Evolutionary conservation across 345 rosid species (phyloP).

Genomic region (Excoecaria cochinchinensis): DNA sequence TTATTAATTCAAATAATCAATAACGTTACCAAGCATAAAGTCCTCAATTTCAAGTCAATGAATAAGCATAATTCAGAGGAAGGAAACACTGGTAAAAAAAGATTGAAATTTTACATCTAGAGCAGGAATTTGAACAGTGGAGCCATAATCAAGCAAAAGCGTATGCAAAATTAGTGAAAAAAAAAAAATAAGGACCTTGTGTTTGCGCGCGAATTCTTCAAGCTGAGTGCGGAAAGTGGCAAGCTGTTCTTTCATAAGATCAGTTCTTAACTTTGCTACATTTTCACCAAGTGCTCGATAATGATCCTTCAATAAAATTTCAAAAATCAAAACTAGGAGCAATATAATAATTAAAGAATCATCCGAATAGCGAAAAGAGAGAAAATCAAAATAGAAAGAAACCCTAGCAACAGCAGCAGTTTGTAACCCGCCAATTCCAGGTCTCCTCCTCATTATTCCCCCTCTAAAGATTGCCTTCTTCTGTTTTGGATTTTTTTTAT

Average conservation of each 20-base stretch:
- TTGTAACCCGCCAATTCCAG: slow-evolving; percentile 88
- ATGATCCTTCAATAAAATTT: slow-evolving; percentile 50
- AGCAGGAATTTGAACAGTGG: background rate
- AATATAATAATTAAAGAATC: background rate
- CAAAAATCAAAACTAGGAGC: background rate
- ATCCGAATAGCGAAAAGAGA: background rate
- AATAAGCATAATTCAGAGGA: background rate
- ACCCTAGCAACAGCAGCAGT: slow-evolving; percentile 81
- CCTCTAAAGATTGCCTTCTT: background rate
- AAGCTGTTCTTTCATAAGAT: slow-evolving; percentile 97
- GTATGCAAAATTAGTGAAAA: background rate
- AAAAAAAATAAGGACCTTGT: slow-evolving; percentile 52
- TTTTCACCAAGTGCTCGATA: slow-evolving; percentile 81
- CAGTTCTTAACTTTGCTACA: slow-evolving; percentile 81
- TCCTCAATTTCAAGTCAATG: background rate
- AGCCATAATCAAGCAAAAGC: background rate
- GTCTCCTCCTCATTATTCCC: slow-evolving; percentile 63
- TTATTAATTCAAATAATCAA: background rate
- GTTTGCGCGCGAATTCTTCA: slow-evolving; percentile 88
- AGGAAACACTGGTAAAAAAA: background rate
- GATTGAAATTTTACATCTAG: background rate
- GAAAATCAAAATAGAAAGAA: slow-evolving; percentile 16
- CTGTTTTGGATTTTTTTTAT: background rate
- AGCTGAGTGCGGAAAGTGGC: slow-evolving; percentile 81
- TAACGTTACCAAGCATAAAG: background rate